Base-by-base conservation (phyloP, 2,329 filamentous ascomycete genomes). In the Polychaeton citri region DNA sequence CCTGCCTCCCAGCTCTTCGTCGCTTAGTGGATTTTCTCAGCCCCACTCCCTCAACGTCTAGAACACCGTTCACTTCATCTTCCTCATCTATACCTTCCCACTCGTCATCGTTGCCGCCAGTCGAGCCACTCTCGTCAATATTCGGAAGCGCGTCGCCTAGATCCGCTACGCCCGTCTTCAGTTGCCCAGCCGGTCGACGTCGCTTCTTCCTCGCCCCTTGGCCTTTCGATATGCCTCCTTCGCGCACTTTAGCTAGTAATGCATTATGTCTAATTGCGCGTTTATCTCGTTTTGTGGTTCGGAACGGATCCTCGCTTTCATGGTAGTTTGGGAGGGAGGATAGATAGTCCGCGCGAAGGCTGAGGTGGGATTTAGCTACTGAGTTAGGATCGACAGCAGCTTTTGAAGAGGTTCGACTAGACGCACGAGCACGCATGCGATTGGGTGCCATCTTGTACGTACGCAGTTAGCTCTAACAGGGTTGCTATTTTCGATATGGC, bases 141-240 rank as follows among this genome's bases (percentile, higher is more conserved):
- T 78, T 76, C 0, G 86, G 85, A 3, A 96, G 66, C 1, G 86
- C 87, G 57, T 87, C 81, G 20, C 77, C 83, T 6, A 96, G 69
- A 1, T 76, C 75, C 41, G 81, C 75, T 21, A 95, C 69, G 21
- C 76, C 81, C 2, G 84, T 69, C 31, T 79, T 72, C 30, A 94
- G 74, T 58, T 92, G 90, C 58, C 86, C 87, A 42, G 68, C 72
- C 0, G 82, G 77, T 4, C 79, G 62, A 45, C 81, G 68, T 6
- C 76, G 71, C 57, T 79, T 79, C n/a, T 69, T 64, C 6, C 12
- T 3, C 12, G 4, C 17, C 5, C 12, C 30, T 10, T 68, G 47
- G 57, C 52, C 69, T 31, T 86, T 84, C 45, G 76, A 65, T 49
- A 94, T 81, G 43, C 78, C 81, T 15, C 76, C 79, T 19, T 46